phyloP scores from a whole-genome alignment of 345 rosid species.

The Noccaea bulbosa region DNA sequence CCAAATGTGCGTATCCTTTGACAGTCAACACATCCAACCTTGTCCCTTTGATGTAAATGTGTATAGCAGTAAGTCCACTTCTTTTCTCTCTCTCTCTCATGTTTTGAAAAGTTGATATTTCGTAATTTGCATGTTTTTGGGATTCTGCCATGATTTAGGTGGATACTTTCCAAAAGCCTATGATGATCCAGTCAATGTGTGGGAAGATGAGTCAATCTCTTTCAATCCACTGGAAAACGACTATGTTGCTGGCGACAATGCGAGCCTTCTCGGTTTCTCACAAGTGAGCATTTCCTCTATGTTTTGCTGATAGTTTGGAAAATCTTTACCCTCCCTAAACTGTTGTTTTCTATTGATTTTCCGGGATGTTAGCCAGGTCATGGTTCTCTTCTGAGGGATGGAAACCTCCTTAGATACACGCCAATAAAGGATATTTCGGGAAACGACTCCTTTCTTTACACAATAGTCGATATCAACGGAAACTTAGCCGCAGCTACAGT shows the following conservation, averaged over 20 bases:
- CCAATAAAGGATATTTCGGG: constrained; percentile 74
- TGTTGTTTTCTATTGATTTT: constrained; percentile 2
- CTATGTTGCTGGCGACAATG: constrained; percentile 65
- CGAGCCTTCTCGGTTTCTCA: constrained; percentile 62
- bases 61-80: constrained; percentile 60
- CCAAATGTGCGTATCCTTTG: constrained; percentile 60
- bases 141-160: constrained; percentile 50
- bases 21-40: constrained; percentile 51
- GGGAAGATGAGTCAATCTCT: constrained; percentile 91
- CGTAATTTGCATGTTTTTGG: background rate
- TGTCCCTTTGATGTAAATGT: constrained; percentile 66
- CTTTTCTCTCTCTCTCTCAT: background rate
- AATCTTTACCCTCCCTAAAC: background rate
- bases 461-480: constrained; percentile 66
- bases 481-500: constrained; percentile 69
- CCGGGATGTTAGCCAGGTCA: constrained; percentile 57
- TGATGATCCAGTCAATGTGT: constrained; percentile 60
- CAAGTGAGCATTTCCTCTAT: constrained; percentile 51
- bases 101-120: background rate
- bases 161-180: constrained; percentile 85
- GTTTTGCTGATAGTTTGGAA: background rate
- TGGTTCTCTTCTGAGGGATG: constrained; percentile 80
- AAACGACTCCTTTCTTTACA: constrained; percentile 70
- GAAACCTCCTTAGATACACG: constrained; percentile 74
- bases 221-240: constrained; percentile 76